Conservation (phyloP, 139 green algal genomes). For the Tetraselmis striata region DNA sequence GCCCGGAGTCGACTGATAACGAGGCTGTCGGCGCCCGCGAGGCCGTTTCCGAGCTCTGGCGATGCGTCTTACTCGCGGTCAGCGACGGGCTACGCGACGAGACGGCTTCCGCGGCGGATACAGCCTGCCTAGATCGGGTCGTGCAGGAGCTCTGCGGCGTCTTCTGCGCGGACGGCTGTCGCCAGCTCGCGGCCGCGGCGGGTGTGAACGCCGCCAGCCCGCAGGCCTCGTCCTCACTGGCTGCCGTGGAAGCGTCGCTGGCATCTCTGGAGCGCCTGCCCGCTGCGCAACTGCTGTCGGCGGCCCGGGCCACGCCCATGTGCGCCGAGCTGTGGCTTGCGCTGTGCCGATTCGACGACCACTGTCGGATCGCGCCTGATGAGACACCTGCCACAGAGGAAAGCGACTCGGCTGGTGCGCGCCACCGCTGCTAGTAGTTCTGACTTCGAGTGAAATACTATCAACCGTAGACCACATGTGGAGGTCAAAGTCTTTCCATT, state of each 20-base stretch:
- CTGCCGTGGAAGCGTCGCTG: too few relatives aligned
- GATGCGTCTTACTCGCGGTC: not conserved
- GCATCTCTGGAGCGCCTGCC: not conserved
- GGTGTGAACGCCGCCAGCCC: not conserved
- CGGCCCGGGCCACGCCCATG: not conserved
- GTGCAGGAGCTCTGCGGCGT: not conserved
- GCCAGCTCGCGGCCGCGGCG: not conserved
- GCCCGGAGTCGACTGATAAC: not conserved
- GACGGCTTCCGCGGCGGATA: not conserved
- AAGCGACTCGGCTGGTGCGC: too few relatives aligned
- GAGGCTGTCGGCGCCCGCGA: too few relatives aligned
- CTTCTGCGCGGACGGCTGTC: not conserved
- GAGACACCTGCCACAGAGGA: too few relatives aligned
- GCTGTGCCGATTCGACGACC: not conserved
- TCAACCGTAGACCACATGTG: too few relatives aligned
- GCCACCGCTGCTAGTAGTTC: too few relatives aligned
- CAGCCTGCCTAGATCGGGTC: not conserved
- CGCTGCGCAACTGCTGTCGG: not conserved
- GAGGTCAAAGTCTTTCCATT: too few relatives aligned
- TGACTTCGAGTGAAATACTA: too few relatives aligned
- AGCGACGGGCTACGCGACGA: not conserved
- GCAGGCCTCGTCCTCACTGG: not conserved
- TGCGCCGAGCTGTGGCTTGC: not conserved
- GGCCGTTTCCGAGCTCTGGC: not conserved
- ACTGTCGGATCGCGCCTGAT: too few relatives aligned